Evolutionary conservation across 441 rosid genomes (phyloP), one percentile per base, ranked within the genome.

Genomic region (Gossypium davidsonii): DNA sequence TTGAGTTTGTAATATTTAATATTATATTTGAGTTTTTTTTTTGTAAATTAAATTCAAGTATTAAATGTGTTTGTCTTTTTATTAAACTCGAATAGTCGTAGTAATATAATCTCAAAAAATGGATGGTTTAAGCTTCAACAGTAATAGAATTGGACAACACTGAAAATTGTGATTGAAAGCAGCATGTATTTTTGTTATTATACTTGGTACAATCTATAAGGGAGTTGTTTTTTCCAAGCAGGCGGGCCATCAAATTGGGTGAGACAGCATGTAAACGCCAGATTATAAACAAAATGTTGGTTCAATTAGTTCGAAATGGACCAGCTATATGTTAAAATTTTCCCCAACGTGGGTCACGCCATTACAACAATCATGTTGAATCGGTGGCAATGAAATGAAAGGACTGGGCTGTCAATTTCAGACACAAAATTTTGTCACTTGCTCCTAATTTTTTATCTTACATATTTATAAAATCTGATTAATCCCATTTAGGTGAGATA

Each of bases 301-400:
- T 66, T 46, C 37, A 26, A 48, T 48, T 48, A 1, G 71, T 67
- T 48, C 17, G 42, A 51, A 48, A 67, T 25, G 14, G 34, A 49
- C 44, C 44, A 9, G 4, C 4, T 1, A 4, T 15, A 2, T n/a
- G 71, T 26, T 67, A 49, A 67, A 67, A 26, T 49, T 26, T 9
- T 15, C 44, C 26, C 71, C 46, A 23, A 17, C 14, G 72, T 67
- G 72, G 26, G 72, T 51, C 71, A 51, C 6, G 21, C 71, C 51
- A 15, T 67, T 67, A 28, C 59, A 67, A 49, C 25, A 67, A 51
- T 26, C 71, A 49, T 9, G 59, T 37, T 67, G 46, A 49, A 28
- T 15, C 18, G 44, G 25, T 49, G 23, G 21, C 42, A 25, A 3
- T 9, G 46, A 67, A 42, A 48, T 15, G 59, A 26, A 67, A 48